phyloP scores from a whole-genome alignment of 208 protist species.

The Dictyostelium gargantuum region DNA sequence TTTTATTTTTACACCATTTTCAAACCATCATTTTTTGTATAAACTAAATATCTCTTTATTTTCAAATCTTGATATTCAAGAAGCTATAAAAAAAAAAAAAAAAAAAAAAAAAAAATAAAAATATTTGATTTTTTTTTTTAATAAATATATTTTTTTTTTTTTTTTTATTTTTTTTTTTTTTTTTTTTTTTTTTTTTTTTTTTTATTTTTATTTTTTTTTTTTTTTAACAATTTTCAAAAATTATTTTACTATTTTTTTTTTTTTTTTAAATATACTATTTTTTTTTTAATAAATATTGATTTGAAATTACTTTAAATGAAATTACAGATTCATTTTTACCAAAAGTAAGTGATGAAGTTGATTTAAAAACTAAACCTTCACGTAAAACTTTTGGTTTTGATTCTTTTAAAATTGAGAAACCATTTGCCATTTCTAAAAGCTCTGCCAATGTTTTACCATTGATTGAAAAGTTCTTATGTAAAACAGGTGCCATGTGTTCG shows the following conservation, averaged over 20 bases:
- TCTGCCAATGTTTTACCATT: not conserved
- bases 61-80: too few species aligned
- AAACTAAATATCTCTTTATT: too few species aligned
- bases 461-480: not conserved
- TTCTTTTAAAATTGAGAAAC: conserved; percentile 33
- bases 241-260: too few species aligned
- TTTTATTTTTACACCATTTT: too few species aligned
- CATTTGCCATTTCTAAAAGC: conserved; percentile 50
- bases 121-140: too few species aligned
- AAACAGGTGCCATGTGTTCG: not conserved
- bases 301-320: conserved; percentile 57
- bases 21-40: too few species aligned
- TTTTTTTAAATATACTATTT: not conserved
- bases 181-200: too few species aligned
- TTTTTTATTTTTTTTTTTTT: too few species aligned
- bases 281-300: conserved; percentile 69
- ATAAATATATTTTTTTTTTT: too few species aligned
- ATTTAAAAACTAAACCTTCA: conserved; percentile 72
- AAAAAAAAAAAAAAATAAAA: not conserved
- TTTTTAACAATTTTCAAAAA: too few species aligned
- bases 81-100: too few species aligned
- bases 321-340: not conserved
- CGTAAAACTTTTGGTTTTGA: conserved; percentile 40
- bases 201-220: too few species aligned
- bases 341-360: not conserved